phyloP scores from a whole-genome alignment of 2,329 filamentous ascomycete genomes.

The Neophaeococcomyces aloes region DNA sequence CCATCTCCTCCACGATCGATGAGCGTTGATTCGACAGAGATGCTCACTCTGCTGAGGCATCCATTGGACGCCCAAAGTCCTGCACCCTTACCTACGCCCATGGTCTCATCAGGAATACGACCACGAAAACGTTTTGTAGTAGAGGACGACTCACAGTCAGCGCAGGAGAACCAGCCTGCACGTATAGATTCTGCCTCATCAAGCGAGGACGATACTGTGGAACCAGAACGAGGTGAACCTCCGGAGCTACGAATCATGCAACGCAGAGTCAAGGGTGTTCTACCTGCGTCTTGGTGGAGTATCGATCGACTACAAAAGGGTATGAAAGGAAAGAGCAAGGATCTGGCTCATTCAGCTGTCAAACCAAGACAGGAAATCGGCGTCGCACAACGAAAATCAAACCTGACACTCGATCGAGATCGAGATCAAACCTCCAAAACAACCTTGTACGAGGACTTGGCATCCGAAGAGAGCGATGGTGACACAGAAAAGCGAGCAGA shows the following conservation, averaged over 20 bases:
- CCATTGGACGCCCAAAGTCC: neutral
- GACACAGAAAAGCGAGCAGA: conserved; percentile 6
- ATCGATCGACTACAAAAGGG: conserved; percentile 15
- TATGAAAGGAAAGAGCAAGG: conserved; percentile 6
- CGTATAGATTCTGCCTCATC: neutral
- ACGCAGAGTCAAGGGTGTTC: conserved; percentile 37
- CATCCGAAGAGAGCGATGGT: conserved; percentile 5
- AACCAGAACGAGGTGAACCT: neutral
- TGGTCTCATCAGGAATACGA: conserved; percentile 1
- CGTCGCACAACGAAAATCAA: conserved; percentile 12
- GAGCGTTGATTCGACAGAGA: neutral
- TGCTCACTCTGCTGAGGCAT: neutral
- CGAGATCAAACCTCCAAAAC: neutral
- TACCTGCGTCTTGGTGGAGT: conserved; percentile 36
- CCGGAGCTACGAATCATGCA: conserved; percentile 24
- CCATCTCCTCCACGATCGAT: conserved; percentile 2
- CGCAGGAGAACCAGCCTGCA: neutral
- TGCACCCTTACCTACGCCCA: conserved; percentile 1
- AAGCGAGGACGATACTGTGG: neutral
- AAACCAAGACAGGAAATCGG: conserved; percentile 13
- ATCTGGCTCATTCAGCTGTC: conserved; percentile 8
- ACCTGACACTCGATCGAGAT: neutral
- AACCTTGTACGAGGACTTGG: neutral
- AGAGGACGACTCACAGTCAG: conserved; percentile 7
- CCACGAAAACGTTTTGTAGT: conserved; percentile 3